Evolutionary conservation across 768 basidiomycete species (phyloP), one percentile per base, ranked within the genome.

Genomic region (Boletus sp.): DNA sequence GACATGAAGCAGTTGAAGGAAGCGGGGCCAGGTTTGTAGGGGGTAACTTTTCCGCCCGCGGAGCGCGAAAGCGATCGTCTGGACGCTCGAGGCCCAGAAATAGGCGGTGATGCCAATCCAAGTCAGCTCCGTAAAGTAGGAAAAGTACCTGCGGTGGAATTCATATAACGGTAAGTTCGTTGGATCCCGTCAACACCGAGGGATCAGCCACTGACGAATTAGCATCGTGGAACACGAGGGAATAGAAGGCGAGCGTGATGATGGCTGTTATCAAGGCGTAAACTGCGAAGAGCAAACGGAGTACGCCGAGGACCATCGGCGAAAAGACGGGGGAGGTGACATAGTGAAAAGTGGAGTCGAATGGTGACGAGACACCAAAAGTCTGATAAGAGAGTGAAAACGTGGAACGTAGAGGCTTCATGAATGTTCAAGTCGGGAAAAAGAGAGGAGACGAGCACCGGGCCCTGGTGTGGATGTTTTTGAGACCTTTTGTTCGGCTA

Each of bases 101-200:
- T 88, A 90, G 20, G 85, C 76, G 18, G 79, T 76, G 1, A 87
- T 62, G 0, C 88, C 88, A 37, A 82, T 80, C 56, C 82, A 86
- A 0, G 83, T 78, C 1, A 89, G 76, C 56, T 81, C 62, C 0
- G 87, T 89, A 67, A 89, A 88, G 71, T 83, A 89, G 8, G 81
- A 80, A 60, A 85, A 78, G 72, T 73, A 86, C 18, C 86, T 87
- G 65, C 5, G 35, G 0, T 15, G 9, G 29, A 33, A 47, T 24
- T 24, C 24, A 30, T 15, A 30, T n/a, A 44, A 40, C 8, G 36
- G 33, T 51, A 49, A 53, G 28, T 20, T 44, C 8, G 41, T 2
- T n/a, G 55, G 54, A 6, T 14, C 46, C 29, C 20, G 52, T 41
- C 28, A 29, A 33, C 39, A 7, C n/a, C 8, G 35, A 20, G 7